Conservation (phyloP, 2,329 filamentous ascomycete genomes). For the Paraphoma sp. region DNA sequence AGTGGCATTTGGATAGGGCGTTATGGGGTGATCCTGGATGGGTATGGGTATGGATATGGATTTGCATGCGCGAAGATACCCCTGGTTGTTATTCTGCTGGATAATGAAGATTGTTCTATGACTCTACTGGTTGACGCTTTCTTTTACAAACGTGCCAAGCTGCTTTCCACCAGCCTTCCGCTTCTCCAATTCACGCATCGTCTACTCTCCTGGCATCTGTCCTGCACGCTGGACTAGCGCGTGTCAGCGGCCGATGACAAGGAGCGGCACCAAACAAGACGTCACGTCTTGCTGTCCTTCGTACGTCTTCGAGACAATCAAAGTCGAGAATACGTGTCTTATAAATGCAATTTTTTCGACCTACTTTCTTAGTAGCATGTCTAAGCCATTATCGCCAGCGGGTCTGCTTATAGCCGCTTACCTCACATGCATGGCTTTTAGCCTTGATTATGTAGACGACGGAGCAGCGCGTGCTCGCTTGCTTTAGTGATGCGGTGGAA, state of each 20-base stretch:
- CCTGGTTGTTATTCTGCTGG: background rate
- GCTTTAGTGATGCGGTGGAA: no score
- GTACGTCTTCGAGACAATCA: background rate
- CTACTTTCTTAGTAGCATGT: no score
- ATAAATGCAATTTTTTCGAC: no score
- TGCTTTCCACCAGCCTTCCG: conserved; percentile 5
- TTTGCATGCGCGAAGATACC: background rate
- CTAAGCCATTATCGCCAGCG: no score
- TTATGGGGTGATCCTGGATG: no score
- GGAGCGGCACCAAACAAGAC: background rate
- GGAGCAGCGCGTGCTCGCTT: no score
- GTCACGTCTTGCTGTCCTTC: conserved; percentile 2
- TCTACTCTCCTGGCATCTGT: conserved; percentile 8
- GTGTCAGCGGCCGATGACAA: background rate
- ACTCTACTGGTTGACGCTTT: no score
- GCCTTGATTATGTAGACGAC: no score
- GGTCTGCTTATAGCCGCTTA: no score
- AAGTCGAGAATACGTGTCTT: no score
- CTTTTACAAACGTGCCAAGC: background rate
- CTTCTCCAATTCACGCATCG: background rate
- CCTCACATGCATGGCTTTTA: no score
- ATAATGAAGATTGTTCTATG: background rate
- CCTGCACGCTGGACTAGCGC: conserved; percentile 6
- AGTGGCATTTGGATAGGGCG: no score
- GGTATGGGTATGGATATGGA: background rate